Conservation (phyloP, 192 early-diverging fungal species). For the Allomyces arbusculus region DNA sequence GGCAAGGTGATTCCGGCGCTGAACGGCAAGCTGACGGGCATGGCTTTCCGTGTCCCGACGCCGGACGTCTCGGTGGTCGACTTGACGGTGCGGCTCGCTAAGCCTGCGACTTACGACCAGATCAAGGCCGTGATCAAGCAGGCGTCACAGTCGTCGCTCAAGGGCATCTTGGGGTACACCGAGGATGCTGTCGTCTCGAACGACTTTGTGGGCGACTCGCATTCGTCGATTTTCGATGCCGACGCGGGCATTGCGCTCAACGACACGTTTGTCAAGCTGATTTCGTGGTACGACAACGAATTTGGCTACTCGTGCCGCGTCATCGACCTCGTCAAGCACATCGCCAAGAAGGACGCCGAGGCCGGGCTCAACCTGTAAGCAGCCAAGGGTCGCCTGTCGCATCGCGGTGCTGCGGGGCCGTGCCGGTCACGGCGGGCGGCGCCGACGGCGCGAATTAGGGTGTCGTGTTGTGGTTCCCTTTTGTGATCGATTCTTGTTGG, state of each 20-base stretch:
- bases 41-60: slow-evolving; percentile 91
- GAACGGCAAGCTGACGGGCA: slow-evolving; percentile 92
- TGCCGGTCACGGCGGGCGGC: no score
- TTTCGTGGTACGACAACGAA: slow-evolving; percentile 86
- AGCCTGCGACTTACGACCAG: slow-evolving; percentile 74
- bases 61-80: slow-evolving; percentile 94
- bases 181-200: slow-evolving; percentile 87
- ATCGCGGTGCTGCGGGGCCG: no score
- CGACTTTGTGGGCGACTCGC: slow-evolving; percentile 81
- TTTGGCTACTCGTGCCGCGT: slow-evolving; percentile 81
- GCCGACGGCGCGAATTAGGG: no score
- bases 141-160: slow-evolving; percentile 49
- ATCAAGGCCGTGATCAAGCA: slow-evolving; percentile 76
- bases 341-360: slow-evolving; percentile 25
- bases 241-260: slow-evolving; percentile 86
- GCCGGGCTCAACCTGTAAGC: not conserved
- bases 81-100: slow-evolving; percentile 76
- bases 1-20: slow-evolving; percentile 88
- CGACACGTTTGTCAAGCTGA: slow-evolving; percentile 87
- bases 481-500: no score
- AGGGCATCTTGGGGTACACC: slow-evolving; percentile 83
- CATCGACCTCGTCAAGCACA: slow-evolving; percentile 64
- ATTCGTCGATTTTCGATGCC: slow-evolving; percentile 86
- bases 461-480: no score
- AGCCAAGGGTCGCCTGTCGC: no score